Conservation (phyloP, 192 early-diverging fungal species). For the Funneliformis mosseae region DNA sequence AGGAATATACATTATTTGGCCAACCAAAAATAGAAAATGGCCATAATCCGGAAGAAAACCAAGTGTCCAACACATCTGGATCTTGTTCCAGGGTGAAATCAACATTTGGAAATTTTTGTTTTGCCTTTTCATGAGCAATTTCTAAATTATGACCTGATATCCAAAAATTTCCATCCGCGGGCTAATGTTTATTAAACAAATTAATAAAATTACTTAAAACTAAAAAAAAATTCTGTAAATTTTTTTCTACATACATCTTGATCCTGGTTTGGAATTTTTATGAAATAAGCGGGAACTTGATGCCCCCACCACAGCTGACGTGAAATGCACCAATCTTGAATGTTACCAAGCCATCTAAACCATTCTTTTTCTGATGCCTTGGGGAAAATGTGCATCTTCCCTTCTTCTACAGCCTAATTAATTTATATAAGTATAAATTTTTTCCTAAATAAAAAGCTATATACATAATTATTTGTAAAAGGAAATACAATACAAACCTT, state of each 20-base stretch:
- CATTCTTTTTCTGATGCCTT: conserved; percentile 87
- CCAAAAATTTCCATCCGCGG: conserved; percentile 74
- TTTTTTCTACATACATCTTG: conserved; percentile 41
- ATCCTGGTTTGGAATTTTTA: conserved; percentile 71
- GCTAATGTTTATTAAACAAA: neutral
- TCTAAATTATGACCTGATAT: conserved; percentile 79
- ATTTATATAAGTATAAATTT: neutral
- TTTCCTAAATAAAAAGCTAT: neutral
- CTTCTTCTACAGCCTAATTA: conserved; percentile 69
- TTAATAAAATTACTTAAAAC: neutral
- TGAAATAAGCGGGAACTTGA: conserved; percentile 93
- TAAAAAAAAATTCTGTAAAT: neutral
- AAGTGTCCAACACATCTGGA: conserved; percentile 97
- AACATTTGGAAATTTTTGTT: conserved; percentile 75
- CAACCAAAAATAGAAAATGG: conserved; percentile 98
- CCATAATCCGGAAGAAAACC: conserved; percentile 99
- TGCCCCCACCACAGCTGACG: conserved; percentile 99
- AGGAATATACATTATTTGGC: conserved; percentile 71
- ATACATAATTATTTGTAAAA: neutral
- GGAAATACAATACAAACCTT: conserved; percentile 33
- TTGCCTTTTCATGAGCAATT: conserved; percentile 76
- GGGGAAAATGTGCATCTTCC: conserved; percentile 83
- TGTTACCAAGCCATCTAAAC: conserved; percentile 95
- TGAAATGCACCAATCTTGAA: conserved; percentile 98
- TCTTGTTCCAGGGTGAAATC: conserved; percentile 90